phyloP scores from a whole-genome alignment of 192 early-diverging fungal species.

The Podila epicladia region DNA sequence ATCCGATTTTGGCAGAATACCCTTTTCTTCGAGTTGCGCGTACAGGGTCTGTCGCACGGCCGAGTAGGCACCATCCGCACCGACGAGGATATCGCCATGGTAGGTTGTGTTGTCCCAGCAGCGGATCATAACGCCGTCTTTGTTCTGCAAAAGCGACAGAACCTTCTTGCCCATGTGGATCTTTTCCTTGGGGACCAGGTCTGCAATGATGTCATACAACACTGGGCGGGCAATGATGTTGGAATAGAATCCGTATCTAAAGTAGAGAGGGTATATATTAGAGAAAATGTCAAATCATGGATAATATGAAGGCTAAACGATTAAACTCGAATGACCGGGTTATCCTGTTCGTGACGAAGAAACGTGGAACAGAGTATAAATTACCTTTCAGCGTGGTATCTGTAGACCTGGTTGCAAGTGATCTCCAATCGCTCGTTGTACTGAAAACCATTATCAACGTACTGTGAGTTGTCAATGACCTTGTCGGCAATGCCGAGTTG shows the following conservation, averaged over 20 bases:
- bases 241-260: conserved; percentile 6
- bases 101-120: conserved; percentile 17
- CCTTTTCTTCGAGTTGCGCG: background rate
- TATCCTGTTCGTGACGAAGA: background rate
- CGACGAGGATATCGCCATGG: conserved; percentile 25
- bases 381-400: background rate
- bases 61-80: conserved; percentile 31
- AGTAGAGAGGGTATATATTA: background rate
- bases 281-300: background rate
- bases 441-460: background rate
- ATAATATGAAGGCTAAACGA: background rate
- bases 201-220: conserved; percentile 6
- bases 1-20: conserved; percentile 1
- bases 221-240: conserved; percentile 19
- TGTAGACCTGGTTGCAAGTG: background rate
- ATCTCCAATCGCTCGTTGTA: background rate
- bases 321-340: background rate
- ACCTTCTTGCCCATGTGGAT: conserved; percentile 18
- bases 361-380: background rate
- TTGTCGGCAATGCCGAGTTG: conserved; percentile 25
- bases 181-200: conserved; percentile 8
- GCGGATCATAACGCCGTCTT: conserved; percentile 16
- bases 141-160: conserved; percentile 2
- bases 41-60: conserved; percentile 22
- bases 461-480: background rate